Conservation (phyloP, 306 rosid genomes). For the Lathyrus oleraceus region DNA sequence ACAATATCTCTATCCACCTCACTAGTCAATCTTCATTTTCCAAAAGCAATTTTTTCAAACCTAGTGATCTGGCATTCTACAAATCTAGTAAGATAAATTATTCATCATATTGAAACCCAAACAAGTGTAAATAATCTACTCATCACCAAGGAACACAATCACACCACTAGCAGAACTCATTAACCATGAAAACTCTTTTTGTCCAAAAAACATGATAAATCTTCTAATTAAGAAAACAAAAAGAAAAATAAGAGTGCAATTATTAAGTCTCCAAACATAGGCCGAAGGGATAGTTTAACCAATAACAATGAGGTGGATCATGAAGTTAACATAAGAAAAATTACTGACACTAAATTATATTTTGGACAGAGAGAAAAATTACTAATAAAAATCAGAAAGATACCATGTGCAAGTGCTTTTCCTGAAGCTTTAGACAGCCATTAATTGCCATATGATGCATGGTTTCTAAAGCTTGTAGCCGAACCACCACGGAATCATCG, state of each 20-base stretch:
- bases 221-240: background rate
- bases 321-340: constrained; percentile 10
- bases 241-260: background rate
- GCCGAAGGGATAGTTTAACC: background rate
- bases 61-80: constrained; percentile 6
- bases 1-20: constrained; percentile 22
- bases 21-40: constrained; percentile 23
- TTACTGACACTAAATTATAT: constrained; percentile 5
- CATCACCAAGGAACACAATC: constrained; percentile 3
- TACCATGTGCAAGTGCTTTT: constrained; percentile 75
- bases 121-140: constrained; percentile 5
- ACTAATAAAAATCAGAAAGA: constrained; percentile 26
- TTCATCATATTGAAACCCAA: constrained; percentile 12
- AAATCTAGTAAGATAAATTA: background rate
- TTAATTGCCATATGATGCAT: constrained; percentile 66
- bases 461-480: constrained; percentile 76
- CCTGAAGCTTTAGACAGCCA: constrained; percentile 63
- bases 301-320: constrained; percentile 20
- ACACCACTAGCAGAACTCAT: constrained; percentile 9
- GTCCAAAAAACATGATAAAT: constrained; percentile 30
- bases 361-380: constrained; percentile 1
- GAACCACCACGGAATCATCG: constrained; percentile 68
- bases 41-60: constrained; percentile 17
- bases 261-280: constrained; percentile 23
- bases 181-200: constrained; percentile 11